Conservation (phyloP, 2,329 filamentous ascomycete genomes). For the Aureobasidium sp. region DNA sequence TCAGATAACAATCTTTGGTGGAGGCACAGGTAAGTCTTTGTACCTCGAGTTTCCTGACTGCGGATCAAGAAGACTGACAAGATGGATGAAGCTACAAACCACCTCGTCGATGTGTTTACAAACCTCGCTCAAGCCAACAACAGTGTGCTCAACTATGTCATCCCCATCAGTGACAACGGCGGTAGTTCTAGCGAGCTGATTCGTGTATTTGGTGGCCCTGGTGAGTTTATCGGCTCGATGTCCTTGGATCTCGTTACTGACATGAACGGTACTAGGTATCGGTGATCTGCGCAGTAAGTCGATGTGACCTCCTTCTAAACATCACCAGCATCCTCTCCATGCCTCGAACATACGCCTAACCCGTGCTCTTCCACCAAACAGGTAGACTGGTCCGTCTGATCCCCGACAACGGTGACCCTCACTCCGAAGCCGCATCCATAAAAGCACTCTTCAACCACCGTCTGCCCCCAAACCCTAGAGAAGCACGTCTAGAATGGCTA, state of each 20-base stretch:
- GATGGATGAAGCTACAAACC: conserved; percentile 63
- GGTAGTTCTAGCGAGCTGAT: conserved; percentile 91
- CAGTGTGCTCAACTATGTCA: conserved; percentile 70
- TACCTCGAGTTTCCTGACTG: background rate
- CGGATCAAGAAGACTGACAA: background rate
- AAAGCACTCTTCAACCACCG: conserved; percentile 82
- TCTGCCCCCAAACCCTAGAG: conserved; percentile 51
- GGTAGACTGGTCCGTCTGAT: conserved; percentile 86
- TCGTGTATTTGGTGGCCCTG: conserved; percentile 86
- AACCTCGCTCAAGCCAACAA: conserved; percentile 50
- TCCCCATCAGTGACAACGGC: conserved; percentile 93
- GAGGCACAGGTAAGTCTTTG: conserved; percentile 50
- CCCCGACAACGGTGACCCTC: conserved; percentile 49
- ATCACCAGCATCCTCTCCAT: background rate
- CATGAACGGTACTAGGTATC: conserved; percentile 37
- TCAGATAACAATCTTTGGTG: conserved; percentile 79
- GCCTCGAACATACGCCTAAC: background rate
- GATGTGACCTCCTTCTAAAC: background rate
- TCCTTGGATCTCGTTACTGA: background rate
- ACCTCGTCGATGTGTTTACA: conserved; percentile 81
- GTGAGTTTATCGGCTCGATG: conserved; percentile 34
- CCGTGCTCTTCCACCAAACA: background rate
- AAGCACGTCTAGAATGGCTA: conserved; percentile 72
- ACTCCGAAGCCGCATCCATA: conserved; percentile 62
- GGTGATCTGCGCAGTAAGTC: conserved; percentile 64